Evolutionary conservation across 2,329 filamentous ascomycete species (phyloP), one percentile per base, ranked within the genome.

Genomic region (Madurella fahalii): DNA sequence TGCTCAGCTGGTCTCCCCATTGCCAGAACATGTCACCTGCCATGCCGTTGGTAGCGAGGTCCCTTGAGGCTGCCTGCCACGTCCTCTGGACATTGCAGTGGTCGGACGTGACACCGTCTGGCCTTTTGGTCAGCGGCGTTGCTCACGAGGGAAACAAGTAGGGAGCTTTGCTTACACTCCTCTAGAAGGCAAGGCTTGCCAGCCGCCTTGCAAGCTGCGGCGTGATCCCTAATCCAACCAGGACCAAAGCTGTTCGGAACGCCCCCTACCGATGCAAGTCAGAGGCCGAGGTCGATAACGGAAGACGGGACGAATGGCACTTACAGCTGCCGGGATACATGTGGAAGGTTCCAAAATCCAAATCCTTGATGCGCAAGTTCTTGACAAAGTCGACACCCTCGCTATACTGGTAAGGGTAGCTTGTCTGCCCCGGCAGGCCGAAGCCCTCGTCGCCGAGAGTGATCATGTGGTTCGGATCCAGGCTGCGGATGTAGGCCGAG

Each of bases 401-500:
- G 20, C 55, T 57, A 39, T 59, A 58, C 13, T 54, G 43, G 17
- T 63, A 67, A 2, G 64, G 64, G 37, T 65, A 64, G 20, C 40
- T 59, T 1, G 62, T 61, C 30, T 52, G 59, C 5, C 63, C 63
- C 0, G 64, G 58, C 2, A 68, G 44, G 1, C 67, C 67, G 32
- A 68, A 69, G 2, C 72, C 72, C 53, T 74, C 84, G 59, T 86
- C 83, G 15, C 84, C 83, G 17, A 84, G 74, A 0, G 79, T 78
- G 40, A 86, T 82, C 74, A 86, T 78, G 65, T 86, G 84, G 45
- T 76, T 66, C 1, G 74, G 60, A 63, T 87, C 84, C 5, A 87
- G 69, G 2, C 73, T 77, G 66, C 86, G 85, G 65, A 87, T 80
- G 61, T 84, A 86, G 9, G 73, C 69, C 25, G 79, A 83, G 12